phyloP scores from a whole-genome alignment of 1,284 basidiomycete genomes.

The Rhodotorula sp. region DNA sequence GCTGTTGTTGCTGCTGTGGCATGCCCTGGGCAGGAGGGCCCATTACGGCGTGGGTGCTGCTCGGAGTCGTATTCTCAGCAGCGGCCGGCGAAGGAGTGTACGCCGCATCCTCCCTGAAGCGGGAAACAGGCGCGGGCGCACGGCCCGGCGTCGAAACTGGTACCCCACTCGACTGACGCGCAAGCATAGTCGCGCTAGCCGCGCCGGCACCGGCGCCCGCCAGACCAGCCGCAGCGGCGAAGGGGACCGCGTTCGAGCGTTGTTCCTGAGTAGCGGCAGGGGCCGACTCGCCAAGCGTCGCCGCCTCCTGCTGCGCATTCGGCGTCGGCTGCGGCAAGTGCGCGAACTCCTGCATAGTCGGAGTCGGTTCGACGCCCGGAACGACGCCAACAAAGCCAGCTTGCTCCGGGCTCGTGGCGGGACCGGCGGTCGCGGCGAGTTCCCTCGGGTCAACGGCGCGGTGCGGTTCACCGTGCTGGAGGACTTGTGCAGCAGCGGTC shows the following conservation, averaged over 20 bases:
- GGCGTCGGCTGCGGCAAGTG: slow-evolving; percentile 22
- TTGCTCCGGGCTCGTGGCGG: slow-evolving; percentile 14
- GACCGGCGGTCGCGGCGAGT: slow-evolving; percentile 1
- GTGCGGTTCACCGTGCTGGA: background rate
- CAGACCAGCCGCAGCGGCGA: background rate
- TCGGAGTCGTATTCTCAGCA: slow-evolving; percentile 5
- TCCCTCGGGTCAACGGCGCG: slow-evolving; percentile 17
- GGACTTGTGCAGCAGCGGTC: slow-evolving; percentile 4
- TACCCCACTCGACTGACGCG: background rate
- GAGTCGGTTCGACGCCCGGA: background rate
- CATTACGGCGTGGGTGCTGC: slow-evolving; percentile 9
- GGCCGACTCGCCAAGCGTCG: background rate
- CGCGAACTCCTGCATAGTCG: slow-evolving; percentile 32
- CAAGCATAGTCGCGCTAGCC: background rate
- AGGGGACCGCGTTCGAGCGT: background rate
- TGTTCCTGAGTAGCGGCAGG: background rate
- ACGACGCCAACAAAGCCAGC: slow-evolving; percentile 20
- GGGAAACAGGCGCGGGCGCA: slow-evolving; percentile 16
- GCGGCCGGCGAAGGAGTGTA: background rate
- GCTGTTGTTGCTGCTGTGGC: background rate
- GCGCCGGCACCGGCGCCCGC: slow-evolving; percentile 13
- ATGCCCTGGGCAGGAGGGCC: background rate
- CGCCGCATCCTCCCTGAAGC: slow-evolving; percentile 13
- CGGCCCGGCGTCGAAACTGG: background rate
- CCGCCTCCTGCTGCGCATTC: background rate